Evolutionary conservation across 352 stramenopile species (phyloP).

Genomic region (Globisporangium spinosum): DNA sequence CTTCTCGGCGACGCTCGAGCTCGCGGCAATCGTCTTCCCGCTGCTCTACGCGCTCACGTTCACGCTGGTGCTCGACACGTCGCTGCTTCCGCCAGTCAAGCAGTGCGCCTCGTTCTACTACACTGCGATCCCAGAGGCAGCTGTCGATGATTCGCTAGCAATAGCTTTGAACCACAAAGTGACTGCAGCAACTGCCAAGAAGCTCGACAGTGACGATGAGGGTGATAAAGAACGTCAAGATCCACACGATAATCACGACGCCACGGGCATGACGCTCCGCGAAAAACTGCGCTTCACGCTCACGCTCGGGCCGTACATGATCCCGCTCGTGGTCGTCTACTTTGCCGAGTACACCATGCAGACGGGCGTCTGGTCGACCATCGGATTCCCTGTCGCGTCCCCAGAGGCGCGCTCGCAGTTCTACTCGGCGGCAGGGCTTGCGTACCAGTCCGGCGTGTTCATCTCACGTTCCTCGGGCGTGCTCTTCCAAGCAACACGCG

Average conservation of each 20-base stretch:
- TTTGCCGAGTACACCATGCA: slow-evolving; percentile 93
- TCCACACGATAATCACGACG: neutral
- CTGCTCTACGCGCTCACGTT: slow-evolving; percentile 63
- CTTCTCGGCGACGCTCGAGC: slow-evolving; percentile 57
- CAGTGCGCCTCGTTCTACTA: slow-evolving; percentile 27
- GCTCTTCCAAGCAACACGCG: slow-evolving; percentile 69
- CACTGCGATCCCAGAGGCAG: slow-evolving; percentile 33
- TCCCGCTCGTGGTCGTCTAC: slow-evolving; percentile 91
- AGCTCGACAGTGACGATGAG: neutral
- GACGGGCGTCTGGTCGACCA: slow-evolving; percentile 91
- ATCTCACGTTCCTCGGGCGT: slow-evolving; percentile 87
- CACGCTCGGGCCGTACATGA: slow-evolving; percentile 88
- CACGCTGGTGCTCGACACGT: slow-evolving; percentile 54
- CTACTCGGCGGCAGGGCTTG: slow-evolving; percentile 88
- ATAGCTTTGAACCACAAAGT: neutral
- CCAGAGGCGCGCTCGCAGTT: slow-evolving; percentile 73
- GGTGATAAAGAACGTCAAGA: slow-evolving; percentile 3
- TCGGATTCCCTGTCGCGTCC: slow-evolving; percentile 89
- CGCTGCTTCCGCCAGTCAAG: slow-evolving; percentile 30
- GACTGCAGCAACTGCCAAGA: neutral
- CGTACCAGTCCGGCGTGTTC: slow-evolving; percentile 93
- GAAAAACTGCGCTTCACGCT: slow-evolving; percentile 75
- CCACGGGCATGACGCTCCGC: slow-evolving; percentile 37
- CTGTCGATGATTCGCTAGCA: slow-evolving; percentile 14
- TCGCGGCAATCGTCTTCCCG: slow-evolving; percentile 55